Evolutionary conservation across 2,329 filamentous ascomycete species (phyloP).

Genomic region (Penicillium olsonii): DNA sequence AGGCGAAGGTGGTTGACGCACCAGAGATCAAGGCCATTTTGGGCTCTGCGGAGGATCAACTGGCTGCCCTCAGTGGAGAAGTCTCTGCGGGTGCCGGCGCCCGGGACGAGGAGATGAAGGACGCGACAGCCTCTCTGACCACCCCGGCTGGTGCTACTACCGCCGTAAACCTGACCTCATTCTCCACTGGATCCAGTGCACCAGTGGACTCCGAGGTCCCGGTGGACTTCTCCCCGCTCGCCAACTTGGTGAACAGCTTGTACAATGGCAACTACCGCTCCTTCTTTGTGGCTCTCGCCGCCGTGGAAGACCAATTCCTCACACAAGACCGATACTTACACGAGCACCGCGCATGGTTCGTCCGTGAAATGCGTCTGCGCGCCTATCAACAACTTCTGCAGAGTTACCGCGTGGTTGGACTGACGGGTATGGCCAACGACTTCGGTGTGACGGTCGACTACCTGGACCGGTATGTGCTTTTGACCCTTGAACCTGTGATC

Average conservation of each 20-base stretch:
- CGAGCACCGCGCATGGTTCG: constrained; percentile 96
- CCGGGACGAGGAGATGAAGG: constrained; percentile 72
- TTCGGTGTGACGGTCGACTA: constrained; percentile 98
- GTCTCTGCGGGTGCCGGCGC: constrained; percentile 78
- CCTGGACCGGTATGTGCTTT: constrained; percentile 73
- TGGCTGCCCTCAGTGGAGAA: constrained; percentile 77
- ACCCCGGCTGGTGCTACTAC: constrained; percentile 60
- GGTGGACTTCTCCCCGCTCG: constrained; percentile 85
- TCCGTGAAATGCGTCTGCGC: constrained; percentile 94
- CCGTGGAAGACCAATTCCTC: constrained; percentile 91
- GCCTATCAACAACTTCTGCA: constrained; percentile 97
- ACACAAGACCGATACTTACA: constrained; percentile 91
- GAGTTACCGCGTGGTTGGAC: constrained; percentile 94
- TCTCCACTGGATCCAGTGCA: constrained; percentile 65
- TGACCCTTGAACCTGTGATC: background rate
- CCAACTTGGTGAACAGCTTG: constrained; percentile 83
- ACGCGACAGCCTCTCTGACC: constrained; percentile 56
- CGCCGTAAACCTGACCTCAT: constrained; percentile 83
- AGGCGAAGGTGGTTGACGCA: constrained; percentile 96
- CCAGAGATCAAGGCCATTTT: constrained; percentile 98
- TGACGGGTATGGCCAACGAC: constrained; percentile 94
- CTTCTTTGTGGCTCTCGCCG: constrained; percentile 87
- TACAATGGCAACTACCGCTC: constrained; percentile 93
- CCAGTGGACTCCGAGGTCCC: constrained; percentile 77
- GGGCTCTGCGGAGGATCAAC: constrained; percentile 83